phyloP scores from a whole-genome alignment of 2,329 filamentous ascomycete genomes.

The Diaporthe batatas region DNA sequence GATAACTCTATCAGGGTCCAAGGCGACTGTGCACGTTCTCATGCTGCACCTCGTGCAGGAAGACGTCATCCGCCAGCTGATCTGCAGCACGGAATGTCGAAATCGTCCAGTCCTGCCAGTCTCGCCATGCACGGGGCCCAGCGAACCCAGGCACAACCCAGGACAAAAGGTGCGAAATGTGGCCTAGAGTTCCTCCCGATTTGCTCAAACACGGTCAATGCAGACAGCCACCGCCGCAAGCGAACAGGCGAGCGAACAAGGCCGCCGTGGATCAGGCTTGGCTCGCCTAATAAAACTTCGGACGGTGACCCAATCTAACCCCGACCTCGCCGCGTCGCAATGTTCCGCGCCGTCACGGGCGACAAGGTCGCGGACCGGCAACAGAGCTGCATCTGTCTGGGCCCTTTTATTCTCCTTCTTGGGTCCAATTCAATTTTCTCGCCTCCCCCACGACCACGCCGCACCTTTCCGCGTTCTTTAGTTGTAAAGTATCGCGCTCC shows the following conservation, averaged over 20 bases:
- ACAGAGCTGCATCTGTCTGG: constrained; percentile 21
- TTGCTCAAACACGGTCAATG: constrained; percentile 32
- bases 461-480: neutral
- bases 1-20: neutral
- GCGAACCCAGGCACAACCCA: constrained; percentile 16
- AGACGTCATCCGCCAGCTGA: constrained; percentile 24
- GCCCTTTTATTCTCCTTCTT: neutral
- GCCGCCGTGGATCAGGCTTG: constrained; percentile 11
- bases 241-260: constrained; percentile 17
- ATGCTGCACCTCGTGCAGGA: constrained; percentile 1
- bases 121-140: constrained; percentile 7
- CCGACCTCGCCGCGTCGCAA: constrained; percentile 7
- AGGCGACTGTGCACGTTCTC: neutral
- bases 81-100: constrained; percentile 15
- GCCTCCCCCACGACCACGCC: no score
- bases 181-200: constrained; percentile 10
- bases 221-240: constrained; percentile 24
- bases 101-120: constrained; percentile 15
- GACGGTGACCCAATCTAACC: constrained; percentile 17
- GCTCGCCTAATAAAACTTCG: constrained; percentile 18
- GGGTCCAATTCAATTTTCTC: no score
- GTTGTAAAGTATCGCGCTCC: neutral
- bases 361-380: constrained; percentile 11
- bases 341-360: neutral
- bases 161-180: neutral